Evolutionary conservation across 202 grass and related monocot genomes (phyloP).

Genomic region (Setaria italica): DNA sequence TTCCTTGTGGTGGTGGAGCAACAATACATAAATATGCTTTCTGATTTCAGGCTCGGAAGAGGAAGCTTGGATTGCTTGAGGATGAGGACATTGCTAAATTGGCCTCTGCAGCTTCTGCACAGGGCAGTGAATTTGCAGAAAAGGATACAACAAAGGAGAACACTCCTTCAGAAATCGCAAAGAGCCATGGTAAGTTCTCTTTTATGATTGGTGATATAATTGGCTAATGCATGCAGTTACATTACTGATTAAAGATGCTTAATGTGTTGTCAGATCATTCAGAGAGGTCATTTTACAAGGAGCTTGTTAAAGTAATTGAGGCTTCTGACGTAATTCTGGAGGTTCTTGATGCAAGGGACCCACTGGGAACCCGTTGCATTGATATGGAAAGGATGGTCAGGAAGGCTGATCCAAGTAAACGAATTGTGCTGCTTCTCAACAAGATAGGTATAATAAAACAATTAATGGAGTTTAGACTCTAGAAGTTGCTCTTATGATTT

Average conservation of each 20-base stretch:
- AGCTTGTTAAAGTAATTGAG: constrained; percentile 96
- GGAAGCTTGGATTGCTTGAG: constrained; percentile 82
- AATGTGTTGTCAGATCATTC: constrained; percentile 75
- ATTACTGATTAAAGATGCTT: constrained; percentile 28
- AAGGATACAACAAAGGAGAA: constrained; percentile 49
- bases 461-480: not conserved
- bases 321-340: constrained; percentile 89
- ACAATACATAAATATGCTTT: not conserved
- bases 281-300: constrained; percentile 96
- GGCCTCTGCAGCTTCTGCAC: constrained; percentile 48
- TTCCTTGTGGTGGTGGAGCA: not conserved
- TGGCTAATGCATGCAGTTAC: constrained; percentile 8
- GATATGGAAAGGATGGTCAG: constrained; percentile 94
- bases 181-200: constrained; percentile 67
- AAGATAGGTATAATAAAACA: constrained; percentile 73
- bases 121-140: constrained; percentile 54
- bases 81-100: constrained; percentile 70
- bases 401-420: constrained; percentile 78
- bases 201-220: not conserved
- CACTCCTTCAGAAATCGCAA: constrained; percentile 45
- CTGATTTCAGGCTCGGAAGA: constrained; percentile 75
- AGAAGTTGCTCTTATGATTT: not conserved
- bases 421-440: constrained; percentile 92
- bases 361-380: constrained; percentile 82
- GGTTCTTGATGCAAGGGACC: constrained; percentile 95